Evolutionary conservation across 176 grass and related monocot species (phyloP).

Genomic region (Dendrocalamus sinicus): DNA sequence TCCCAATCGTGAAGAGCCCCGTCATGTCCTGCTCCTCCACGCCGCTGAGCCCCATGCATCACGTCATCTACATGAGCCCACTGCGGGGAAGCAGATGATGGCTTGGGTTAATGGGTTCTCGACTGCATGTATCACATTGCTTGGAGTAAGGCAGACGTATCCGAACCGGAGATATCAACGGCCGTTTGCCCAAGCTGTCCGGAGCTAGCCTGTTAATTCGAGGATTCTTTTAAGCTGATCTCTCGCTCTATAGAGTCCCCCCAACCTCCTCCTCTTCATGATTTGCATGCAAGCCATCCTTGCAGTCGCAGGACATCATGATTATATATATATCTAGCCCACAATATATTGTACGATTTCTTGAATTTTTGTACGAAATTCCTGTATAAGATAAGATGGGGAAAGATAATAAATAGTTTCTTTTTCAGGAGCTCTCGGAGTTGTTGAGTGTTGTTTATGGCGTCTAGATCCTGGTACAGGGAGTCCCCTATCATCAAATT

Average conservation of each 20-base stretch:
- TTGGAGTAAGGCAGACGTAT: background rate
- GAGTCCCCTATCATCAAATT: background rate
- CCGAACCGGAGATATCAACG: background rate
- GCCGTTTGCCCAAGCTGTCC: background rate
- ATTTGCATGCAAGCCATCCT: conserved; percentile 12
- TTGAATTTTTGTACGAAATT: conserved; percentile 12
- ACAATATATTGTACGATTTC: background rate
- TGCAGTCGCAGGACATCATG: background rate
- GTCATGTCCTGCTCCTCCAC: conserved; percentile 56
- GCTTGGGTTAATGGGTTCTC: background rate
- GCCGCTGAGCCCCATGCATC: conserved; percentile 48
- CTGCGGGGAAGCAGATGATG: background rate
- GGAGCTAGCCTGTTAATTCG: background rate
- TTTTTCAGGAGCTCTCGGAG: background rate
- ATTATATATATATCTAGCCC: background rate
- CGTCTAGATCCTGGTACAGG: background rate
- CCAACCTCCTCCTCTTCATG: background rate
- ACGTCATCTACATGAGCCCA: conserved; percentile 41
- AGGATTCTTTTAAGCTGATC: background rate
- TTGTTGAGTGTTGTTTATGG: conserved; percentile 16
- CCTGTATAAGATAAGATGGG: conserved; percentile 8
- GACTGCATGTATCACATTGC: background rate
- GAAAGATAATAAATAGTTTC: background rate
- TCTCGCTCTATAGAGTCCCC: background rate
- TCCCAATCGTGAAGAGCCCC: conserved; percentile 77